Evolutionary conservation across 176 grass and related monocot genomes (phyloP).

Genomic region (Leersia perrieri): DNA sequence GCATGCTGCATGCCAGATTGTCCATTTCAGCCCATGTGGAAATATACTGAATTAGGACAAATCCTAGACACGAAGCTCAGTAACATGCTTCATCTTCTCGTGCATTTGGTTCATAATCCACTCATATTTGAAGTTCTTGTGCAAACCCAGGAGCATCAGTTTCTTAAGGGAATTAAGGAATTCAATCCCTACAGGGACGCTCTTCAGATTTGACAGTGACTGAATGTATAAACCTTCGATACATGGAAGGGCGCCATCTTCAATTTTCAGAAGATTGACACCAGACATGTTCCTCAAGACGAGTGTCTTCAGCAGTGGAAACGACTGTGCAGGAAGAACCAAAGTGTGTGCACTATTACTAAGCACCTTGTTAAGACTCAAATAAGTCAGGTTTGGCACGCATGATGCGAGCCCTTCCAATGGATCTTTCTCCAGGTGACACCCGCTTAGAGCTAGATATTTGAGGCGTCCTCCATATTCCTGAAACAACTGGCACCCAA

Average conservation of each 20-base stretch:
- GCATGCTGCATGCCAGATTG: no score
- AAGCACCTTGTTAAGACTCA: neutral
- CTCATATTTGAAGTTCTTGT: neutral
- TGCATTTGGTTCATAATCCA: neutral
- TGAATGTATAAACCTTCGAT: neutral
- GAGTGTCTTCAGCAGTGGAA: constrained; percentile 8
- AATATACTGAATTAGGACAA: neutral
- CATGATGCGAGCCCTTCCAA: neutral
- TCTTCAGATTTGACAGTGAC: neutral
- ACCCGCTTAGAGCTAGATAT: neutral
- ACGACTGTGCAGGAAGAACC: neutral
- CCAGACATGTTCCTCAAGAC: neutral
- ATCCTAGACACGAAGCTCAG: neutral
- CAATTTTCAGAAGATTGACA: neutral
- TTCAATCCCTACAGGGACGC: constrained; percentile 12
- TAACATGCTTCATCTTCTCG: neutral
- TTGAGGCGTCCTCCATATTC: neutral
- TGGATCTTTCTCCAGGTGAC: neutral
- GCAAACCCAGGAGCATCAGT: neutral
- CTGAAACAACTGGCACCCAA: neutral
- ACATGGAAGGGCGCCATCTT: neutral
- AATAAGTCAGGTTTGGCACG: neutral
- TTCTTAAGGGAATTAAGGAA: neutral
- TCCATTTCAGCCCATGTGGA: no score
- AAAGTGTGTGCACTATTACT: neutral